These are phyloP conservation scores for Porpolomopsis calyptriformis DNA, from an alignment of 768 basidiomycete genomes.

Conservation along the genomic window DNA sequence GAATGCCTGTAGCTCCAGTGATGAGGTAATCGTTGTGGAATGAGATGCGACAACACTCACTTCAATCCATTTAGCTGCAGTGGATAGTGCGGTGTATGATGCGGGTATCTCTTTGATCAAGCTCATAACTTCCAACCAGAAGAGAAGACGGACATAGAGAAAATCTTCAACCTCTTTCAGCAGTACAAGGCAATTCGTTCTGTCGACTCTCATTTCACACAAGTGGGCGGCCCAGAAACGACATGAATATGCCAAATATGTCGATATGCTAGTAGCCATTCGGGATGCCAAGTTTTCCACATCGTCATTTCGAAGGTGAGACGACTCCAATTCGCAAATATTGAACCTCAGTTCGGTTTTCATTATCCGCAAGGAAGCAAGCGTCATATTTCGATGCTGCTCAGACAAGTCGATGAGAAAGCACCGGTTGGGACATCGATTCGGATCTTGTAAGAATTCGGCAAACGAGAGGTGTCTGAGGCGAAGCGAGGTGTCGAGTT, in stretches of 20 bases:
- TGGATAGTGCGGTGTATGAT: slow-evolving; percentile 8
- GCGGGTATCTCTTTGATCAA: slow-evolving; percentile 10
- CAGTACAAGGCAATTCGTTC: background rate
- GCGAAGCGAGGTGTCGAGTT: background rate
- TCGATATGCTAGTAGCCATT: slow-evolving; percentile 18
- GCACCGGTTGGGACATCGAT: background rate
- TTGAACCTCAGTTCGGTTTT: slow-evolving; percentile 26
- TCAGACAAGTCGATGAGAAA: background rate
- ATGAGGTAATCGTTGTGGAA: background rate
- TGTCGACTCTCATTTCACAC: slow-evolving; percentile 2
- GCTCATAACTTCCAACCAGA: slow-evolving; percentile 29
- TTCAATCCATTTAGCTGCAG: background rate
- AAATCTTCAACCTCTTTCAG: slow-evolving; percentile 14
- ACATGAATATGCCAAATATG: slow-evolving; percentile 26
- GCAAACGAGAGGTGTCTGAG: slow-evolving; percentile 3
- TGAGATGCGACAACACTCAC: background rate
- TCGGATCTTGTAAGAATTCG: slow-evolving; percentile 3
- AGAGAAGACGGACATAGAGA: slow-evolving; percentile 19
- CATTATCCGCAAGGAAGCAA: slow-evolving; percentile 22
- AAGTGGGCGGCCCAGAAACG: slow-evolving; percentile 27
- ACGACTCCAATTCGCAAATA: slow-evolving; percentile 27
- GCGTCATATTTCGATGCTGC: background rate
- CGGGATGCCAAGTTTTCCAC: slow-evolving; percentile 12
- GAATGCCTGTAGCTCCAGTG: background rate
- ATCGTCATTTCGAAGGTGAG: slow-evolving; percentile 21